Evolutionary conservation across 2,329 filamentous ascomycete species (phyloP).

Genomic region (Aspergillus jensenii): DNA sequence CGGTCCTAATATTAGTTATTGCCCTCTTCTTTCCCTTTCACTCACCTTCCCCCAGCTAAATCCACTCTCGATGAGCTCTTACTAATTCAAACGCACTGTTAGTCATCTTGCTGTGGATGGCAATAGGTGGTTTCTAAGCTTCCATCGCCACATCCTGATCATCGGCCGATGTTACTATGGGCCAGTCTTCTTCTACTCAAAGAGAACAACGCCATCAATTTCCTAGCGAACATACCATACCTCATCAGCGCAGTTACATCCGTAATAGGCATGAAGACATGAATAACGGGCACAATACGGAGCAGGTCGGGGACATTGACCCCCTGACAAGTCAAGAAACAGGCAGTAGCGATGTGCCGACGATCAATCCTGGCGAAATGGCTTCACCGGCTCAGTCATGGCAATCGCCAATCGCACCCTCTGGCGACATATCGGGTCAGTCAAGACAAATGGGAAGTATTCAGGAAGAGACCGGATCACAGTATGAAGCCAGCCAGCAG

Average conservation of each 20-base stretch:
- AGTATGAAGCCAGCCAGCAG: constrained; percentile 31
- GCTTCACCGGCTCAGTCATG: constrained; percentile 15
- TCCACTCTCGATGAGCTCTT: constrained; percentile 8
- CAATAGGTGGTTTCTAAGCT: constrained; percentile 28
- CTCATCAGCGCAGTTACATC: constrained; percentile 21
- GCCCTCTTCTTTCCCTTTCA: neutral
- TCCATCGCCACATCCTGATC: constrained; percentile 19
- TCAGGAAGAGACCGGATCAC: constrained; percentile 38
- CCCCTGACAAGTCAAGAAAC: constrained; percentile 19
- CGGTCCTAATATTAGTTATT: neutral
- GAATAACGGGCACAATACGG: constrained; percentile 29
- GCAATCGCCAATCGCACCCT: constrained; percentile 18
- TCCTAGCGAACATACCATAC: constrained; percentile 21
- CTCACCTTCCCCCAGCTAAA: neutral
- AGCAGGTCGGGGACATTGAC: constrained; percentile 25
- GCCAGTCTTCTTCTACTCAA: constrained; percentile 44
- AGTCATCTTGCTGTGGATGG: constrained; percentile 30
- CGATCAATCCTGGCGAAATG: constrained; percentile 11
- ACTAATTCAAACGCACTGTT: constrained; percentile 22
- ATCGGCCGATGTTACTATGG: constrained; percentile 38
- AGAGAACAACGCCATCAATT: constrained; percentile 33
- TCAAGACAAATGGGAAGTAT: constrained; percentile 32
- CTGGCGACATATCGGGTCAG: constrained; percentile 12
- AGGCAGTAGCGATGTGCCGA: constrained; percentile 16
- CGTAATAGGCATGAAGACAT: constrained; percentile 36